Evolutionary conservation across 2,329 filamentous ascomycete genomes (phyloP).

Genomic region (Diaporthe ampelina): DNA sequence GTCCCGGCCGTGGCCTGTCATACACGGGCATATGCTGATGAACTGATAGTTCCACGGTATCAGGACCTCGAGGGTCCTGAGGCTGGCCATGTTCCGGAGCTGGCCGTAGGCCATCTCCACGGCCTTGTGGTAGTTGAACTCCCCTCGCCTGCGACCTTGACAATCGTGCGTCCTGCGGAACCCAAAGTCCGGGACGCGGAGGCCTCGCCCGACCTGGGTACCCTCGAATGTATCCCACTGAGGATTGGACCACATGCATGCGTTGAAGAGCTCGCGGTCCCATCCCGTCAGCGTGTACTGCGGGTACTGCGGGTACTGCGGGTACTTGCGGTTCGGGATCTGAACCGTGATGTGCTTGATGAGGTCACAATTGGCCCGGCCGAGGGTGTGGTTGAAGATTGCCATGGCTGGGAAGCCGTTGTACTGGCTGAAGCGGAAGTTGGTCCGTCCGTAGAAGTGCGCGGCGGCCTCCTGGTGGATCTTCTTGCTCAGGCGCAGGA

Average conservation of each 20-base stretch:
- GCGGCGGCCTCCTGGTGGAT: neutral
- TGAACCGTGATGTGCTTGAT: neutral
- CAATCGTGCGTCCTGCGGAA: neutral
- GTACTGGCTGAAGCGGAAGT: neutral
- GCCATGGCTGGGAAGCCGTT: neutral
- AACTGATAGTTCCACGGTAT: neutral
- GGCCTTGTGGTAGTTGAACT: neutral
- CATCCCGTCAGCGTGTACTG: too few relatives aligned
- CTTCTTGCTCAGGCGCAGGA: neutral
- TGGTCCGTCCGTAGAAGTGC: neutral
- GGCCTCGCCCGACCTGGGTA: neutral
- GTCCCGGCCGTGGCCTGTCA: too few relatives aligned
- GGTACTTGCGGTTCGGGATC: too few relatives aligned
- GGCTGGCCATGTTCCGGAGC: neutral
- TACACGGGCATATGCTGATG: too few relatives aligned
- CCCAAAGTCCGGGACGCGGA: neutral
- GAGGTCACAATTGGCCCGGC: fast-evolving
- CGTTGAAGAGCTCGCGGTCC: too few relatives aligned
- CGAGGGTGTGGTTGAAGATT: neutral
- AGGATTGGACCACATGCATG: too few relatives aligned
- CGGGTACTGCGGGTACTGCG: too few relatives aligned
- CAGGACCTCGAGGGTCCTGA: neutral
- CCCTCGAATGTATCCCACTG: neutral
- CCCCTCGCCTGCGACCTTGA: neutral
- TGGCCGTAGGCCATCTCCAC: neutral